These are phyloP conservation scores for Aspergillus aculeatus DNA, from an alignment of 2,329 filamentous ascomycete genomes.

Conservation along the genomic window DNA sequence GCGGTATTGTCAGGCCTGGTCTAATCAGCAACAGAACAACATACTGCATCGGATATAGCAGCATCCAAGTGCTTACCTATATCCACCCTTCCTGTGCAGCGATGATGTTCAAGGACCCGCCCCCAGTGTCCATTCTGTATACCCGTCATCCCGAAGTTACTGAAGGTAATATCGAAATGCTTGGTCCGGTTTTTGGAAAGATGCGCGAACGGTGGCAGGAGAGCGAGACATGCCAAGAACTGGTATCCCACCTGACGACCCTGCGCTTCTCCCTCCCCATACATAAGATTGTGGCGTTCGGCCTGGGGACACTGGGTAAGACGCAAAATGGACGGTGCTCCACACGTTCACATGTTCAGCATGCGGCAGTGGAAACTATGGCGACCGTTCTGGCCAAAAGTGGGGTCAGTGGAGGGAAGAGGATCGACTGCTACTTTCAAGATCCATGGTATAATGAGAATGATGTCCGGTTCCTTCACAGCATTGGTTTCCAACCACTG, in stretches of 20 bases:
- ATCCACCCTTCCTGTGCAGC: constrained; percentile 16
- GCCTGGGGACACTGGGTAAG: constrained; percentile 20
- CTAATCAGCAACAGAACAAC: constrained; percentile 12
- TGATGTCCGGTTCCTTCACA: constrained; percentile 19
- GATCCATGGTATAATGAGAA: constrained; percentile 28
- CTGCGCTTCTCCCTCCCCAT: constrained; percentile 9
- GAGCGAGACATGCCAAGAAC: constrained; percentile 17
- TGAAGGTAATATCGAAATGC: constrained; percentile 4
- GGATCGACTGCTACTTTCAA: constrained; percentile 26
- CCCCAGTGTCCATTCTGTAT: constrained; percentile 21
- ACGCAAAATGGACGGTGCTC: constrained; percentile 5
- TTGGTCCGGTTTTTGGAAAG: constrained; percentile 11
- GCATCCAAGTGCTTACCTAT: constrained; percentile 19
- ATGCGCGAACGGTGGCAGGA: constrained; percentile 19
- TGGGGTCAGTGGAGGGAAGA: background rate
- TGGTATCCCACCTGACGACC: constrained; percentile 15
- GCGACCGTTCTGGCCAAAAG: constrained; percentile 15
- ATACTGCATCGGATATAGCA: constrained; percentile 22
- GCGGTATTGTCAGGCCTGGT: background rate
- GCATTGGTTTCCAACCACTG: constrained; percentile 22
- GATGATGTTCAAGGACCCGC: constrained; percentile 9
- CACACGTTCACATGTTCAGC: constrained; percentile 21
- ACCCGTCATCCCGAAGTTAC: constrained; percentile 2
- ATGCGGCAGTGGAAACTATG: constrained; percentile 26
- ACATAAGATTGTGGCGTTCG: constrained; percentile 27